Evolutionary conservation across 805 yeast species (phyloP), one percentile per base, ranked within the genome.

Genomic region (Suhomyces sp.): DNA sequence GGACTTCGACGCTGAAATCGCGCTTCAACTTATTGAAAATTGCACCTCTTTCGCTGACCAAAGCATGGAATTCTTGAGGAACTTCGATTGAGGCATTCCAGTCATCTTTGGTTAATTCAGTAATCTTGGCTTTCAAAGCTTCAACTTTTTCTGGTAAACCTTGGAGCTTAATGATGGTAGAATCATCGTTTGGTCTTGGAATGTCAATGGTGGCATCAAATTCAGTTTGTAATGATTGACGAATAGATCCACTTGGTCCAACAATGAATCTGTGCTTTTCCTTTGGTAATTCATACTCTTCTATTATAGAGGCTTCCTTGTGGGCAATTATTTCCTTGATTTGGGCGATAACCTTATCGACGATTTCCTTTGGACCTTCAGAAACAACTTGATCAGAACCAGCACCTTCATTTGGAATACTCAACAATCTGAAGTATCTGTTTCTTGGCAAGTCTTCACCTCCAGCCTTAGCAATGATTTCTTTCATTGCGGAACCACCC

Each of bases 221-320:
- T 50, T 83, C 86, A 11, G 74, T 67, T 64, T 88, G 91, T 44
- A 88, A 59, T 8, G 76, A 68, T 47, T 83, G 82, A 62, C 91
- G 86, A 39, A 75, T 73, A 9, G 77, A 52, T 28, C 98, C 97
- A 39, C 79, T 79, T 24, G 88, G 79, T 25, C 98, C 98, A 58
- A 91, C 77, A 33, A 91, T 53, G 7, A 78, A 70, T 49, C 87
- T 76, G 50, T 86, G 91, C 54, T 81, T 83, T 40, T 79, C 83
- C 54, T 79, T 77, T 25, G 93, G 77, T 49, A 91, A 69, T 11
- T 70, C 78, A 38, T 73, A 48, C 24, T 67, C 72, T 44, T 70
- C 81, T 25, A 68, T 62, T 32, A 72, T 64, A 31, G 79, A 63
- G 35, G 77, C 77, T 56, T 87, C 88, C 44, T 76, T 77, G 22